Conservation (phyloP, 768 basidiomycete species). For the Lentinula sp. region DNA sequence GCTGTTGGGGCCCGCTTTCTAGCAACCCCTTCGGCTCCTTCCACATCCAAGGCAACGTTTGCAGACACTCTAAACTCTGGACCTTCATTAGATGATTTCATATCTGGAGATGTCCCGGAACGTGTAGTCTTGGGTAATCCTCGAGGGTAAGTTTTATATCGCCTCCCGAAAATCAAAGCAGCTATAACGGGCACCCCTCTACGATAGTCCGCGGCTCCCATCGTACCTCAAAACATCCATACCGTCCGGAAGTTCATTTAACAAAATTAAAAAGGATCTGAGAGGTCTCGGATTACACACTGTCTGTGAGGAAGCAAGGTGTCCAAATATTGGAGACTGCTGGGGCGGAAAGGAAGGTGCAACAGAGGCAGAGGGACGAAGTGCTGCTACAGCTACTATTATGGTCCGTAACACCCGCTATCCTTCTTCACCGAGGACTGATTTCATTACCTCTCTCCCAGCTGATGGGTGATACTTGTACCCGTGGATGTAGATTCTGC, state of each 20-base stretch:
- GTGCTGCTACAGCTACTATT: constrained; percentile 93
- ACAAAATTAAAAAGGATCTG: constrained; percentile 91
- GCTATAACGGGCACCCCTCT: not conserved
- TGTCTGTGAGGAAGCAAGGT: constrained; percentile 97
- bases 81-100: constrained; percentile 77
- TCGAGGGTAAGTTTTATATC: constrained; percentile 41
- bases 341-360: constrained; percentile 83
- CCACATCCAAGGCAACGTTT: constrained; percentile 36
- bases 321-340: constrained; percentile 99
- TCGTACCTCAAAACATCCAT: constrained; percentile 87
- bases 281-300: constrained; percentile 89
- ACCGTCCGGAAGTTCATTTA: constrained; percentile 83
- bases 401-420: constrained; percentile 55
- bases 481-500: constrained; percentile 95
- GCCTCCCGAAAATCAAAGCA: not conserved
- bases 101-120: constrained; percentile 51
- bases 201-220: constrained; percentile 73
- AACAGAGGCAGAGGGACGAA: constrained; percentile 66
- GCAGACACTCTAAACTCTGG: constrained; percentile 52
- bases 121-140: constrained; percentile 69
- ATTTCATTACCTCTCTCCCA: constrained; percentile 23
- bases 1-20: constrained; percentile 29
- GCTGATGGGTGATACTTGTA: constrained; percentile 99
- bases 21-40: constrained; percentile 39
- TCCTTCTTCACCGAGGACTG: not conserved